Evolutionary conservation across 2,329 filamentous ascomycete species (phyloP).

Genomic region (Blastomyces parvus): DNA sequence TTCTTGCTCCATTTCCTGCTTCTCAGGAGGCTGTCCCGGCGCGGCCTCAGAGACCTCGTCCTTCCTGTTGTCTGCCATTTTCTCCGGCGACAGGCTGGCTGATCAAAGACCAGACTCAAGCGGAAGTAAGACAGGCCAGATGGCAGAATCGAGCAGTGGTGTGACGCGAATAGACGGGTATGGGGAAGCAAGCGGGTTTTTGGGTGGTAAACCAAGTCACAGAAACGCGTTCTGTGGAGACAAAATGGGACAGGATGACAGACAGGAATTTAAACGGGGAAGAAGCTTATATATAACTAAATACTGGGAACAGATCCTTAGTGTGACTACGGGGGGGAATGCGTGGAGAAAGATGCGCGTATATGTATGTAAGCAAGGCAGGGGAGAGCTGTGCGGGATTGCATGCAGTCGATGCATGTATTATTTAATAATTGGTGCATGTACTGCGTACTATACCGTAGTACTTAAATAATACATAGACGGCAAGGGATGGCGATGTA

Average conservation of each 20-base stretch:
- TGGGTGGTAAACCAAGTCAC: not conserved
- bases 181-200: not conserved
- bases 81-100: not conserved
- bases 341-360: no score
- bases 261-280: not conserved
- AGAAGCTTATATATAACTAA: not conserved
- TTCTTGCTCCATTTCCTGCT: not conserved
- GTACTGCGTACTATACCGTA: not conserved
- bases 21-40: not conserved
- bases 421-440: no score
- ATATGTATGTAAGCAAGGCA: conserved; percentile 1
- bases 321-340: no score
- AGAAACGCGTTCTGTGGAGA: not conserved
- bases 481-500: not conserved
- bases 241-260: not conserved
- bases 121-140: not conserved
- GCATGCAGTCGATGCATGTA: no score
- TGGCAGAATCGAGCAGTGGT: not conserved
- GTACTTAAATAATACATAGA: not conserved
- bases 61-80: not conserved
- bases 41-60: not conserved
- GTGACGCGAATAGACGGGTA: not conserved
- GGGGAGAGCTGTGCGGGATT: not conserved
- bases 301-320: not conserved
- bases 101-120: conserved; percentile 1